A percentile compares a stretch with the other conserved stretches of the same genome.
phyloP scores from a whole-genome alignment of 2,329 filamentous ascomycete genomes.

The Cladophialophora yegresii region DNA sequence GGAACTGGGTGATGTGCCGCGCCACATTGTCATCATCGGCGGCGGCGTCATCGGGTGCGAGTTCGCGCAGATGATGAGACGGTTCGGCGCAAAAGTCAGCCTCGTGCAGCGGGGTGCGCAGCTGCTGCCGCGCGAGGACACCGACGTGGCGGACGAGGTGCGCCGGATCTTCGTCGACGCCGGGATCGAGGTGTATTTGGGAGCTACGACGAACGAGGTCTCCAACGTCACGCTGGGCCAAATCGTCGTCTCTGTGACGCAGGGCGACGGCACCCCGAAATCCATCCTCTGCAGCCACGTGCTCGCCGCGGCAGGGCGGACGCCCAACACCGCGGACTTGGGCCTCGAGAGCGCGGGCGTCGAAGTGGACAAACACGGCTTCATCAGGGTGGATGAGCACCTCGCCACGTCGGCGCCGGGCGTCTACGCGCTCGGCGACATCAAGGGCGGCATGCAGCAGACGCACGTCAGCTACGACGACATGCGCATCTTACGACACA shows the following conservation, averaged over 20 bases:
- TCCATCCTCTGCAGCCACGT: constrained; percentile 49
- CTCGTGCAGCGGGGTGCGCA: constrained; percentile 50
- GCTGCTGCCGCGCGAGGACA: constrained; percentile 52
- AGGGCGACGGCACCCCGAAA: constrained; percentile 33
- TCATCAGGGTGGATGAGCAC: constrained; percentile 49
- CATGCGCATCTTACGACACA: constrained; percentile 55
- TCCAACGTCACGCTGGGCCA: constrained; percentile 37
- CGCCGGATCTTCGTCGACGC: constrained; percentile 51
- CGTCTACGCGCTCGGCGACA: constrained; percentile 56
- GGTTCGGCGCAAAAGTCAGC: constrained; percentile 54
- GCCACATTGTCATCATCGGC: constrained; percentile 55
- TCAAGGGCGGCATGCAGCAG: constrained; percentile 56
- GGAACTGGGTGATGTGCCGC: constrained; percentile 41
- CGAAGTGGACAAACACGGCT: constrained; percentile 46
- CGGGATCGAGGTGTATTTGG: constrained; percentile 50
- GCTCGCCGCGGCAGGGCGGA: constrained; percentile 54
- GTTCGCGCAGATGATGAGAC: constrained; percentile 56
- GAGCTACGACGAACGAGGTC: constrained; percentile 38
- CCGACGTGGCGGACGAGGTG: constrained; percentile 51
- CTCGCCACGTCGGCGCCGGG: constrained; percentile 49
- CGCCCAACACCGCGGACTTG: constrained; percentile 54
- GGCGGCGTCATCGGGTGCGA: constrained; percentile 58
- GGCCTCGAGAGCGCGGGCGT: constrained; percentile 49
- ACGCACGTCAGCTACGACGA: constrained; percentile 61
- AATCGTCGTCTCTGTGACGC: constrained; percentile 31